phyloP scores from a whole-genome alignment of 2,329 filamentous ascomycete genomes.

The Pseudogymnoascus sp. region DNA sequence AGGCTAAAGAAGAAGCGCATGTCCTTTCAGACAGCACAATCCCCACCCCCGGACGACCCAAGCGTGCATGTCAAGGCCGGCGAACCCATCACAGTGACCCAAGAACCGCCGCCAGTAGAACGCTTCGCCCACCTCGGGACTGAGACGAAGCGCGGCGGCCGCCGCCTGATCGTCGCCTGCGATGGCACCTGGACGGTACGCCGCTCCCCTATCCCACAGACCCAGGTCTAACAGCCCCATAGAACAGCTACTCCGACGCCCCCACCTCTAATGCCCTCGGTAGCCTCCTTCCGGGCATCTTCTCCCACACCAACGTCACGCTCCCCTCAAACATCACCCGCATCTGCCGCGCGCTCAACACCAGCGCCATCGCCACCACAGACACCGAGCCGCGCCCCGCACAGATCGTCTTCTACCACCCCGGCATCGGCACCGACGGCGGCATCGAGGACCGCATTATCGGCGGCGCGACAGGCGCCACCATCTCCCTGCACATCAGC shows the following conservation, averaged over 20 bases:
- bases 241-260: conserved; percentile 7
- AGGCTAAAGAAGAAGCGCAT: not conserved
- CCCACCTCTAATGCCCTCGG: not conserved
- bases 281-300: not conserved
- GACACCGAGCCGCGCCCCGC: conserved; percentile 24
- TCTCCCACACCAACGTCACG: not conserved
- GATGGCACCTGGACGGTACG: conserved; percentile 27
- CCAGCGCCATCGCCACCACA: conserved; percentile 38
- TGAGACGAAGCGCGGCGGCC: not conserved
- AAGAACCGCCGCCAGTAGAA: not conserved
- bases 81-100: not conserved
- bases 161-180: conserved; percentile 25
- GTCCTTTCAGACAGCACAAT: not conserved
- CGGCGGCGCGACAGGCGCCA: conserved; percentile 48
- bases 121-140: not conserved
- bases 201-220: not conserved
- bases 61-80: not conserved
- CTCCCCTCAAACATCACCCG: conserved; percentile 54
- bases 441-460: conserved; percentile 42
- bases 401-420: conserved; percentile 55
- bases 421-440: conserved; percentile 50
- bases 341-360: conserved; percentile 50
- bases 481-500: conserved; percentile 44
- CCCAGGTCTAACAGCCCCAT: not conserved
- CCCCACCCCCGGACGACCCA: not conserved